Evolutionary conservation across 805 yeast species (phyloP).

Genomic region (Vanderwaltozyma yarrowii): DNA sequence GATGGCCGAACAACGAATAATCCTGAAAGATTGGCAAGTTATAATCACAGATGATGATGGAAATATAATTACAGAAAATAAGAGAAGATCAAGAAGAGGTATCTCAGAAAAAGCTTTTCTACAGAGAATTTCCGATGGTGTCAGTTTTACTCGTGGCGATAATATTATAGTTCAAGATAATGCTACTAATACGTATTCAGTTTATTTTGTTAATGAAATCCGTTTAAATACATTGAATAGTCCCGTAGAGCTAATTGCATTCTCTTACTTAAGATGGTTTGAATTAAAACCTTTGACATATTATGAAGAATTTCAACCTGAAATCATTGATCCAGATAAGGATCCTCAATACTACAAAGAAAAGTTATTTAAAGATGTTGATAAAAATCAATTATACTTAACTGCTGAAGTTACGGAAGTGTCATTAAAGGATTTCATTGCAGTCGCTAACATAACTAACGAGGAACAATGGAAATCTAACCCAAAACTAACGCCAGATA

Average conservation of each 20-base stretch:
- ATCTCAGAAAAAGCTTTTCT: constrained; percentile 12
- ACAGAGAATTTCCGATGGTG: constrained; percentile 35
- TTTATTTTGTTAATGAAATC: constrained; percentile 41
- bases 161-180: constrained; percentile 32
- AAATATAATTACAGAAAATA: constrained; percentile 11
- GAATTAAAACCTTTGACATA: constrained; percentile 28
- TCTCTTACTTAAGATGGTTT: constrained; percentile 33
- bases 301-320: constrained; percentile 13
- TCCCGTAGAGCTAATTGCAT: constrained; percentile 37
- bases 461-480: constrained; percentile 18
- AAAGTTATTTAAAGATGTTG: constrained; percentile 11
- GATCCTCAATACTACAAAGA: constrained; percentile 5
- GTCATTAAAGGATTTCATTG: constrained; percentile 31
- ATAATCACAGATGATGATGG: constrained; percentile 22
- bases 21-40: constrained; percentile 18
- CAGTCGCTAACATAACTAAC: constrained; percentile 35
- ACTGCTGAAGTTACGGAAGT: constrained; percentile 38
- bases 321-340: constrained; percentile 9
- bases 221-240: constrained; percentile 35
- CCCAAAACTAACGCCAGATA: constrained; percentile 21
- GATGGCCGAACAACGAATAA: no score
- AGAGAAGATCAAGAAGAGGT: constrained; percentile 11
- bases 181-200: constrained; percentile 24
- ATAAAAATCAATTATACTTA: constrained; percentile 40
- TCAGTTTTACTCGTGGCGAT: constrained; percentile 42